phyloP scores from a whole-genome alignment of 495 filamentous ascomycete species.

The Daldinia vernicosa region DNA sequence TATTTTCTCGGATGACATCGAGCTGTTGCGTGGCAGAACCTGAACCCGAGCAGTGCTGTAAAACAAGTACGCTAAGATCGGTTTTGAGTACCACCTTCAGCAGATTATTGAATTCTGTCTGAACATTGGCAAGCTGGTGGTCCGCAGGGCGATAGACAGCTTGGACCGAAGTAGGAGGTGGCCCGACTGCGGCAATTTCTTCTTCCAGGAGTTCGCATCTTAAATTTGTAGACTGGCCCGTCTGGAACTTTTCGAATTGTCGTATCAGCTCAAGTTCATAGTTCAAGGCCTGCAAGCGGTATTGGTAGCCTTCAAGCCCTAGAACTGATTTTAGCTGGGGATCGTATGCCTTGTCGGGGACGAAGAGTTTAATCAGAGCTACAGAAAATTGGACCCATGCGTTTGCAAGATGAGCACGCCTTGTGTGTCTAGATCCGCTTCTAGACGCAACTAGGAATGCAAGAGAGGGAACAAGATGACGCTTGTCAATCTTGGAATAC shows the following conservation, averaged over 20 bases:
- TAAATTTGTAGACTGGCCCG: conserved; percentile 70
- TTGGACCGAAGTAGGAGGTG: conserved; percentile 60
- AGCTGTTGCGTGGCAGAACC: conserved; percentile 55
- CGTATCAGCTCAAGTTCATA: conserved; percentile 67
- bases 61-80: conserved; percentile 56
- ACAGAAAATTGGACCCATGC: conserved; percentile 74
- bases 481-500: conserved; percentile 43
- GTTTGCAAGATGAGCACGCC: conserved; percentile 50
- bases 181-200: conserved; percentile 69
- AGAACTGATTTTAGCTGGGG: conserved; percentile 81
- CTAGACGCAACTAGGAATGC: conserved; percentile 47
- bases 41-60: conserved; percentile 37
- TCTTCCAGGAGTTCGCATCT: conserved; percentile 67
- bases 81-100: conserved; percentile 70
- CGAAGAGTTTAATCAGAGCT: conserved; percentile 76
- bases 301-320: conserved; percentile 70
- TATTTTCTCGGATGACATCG: conserved; percentile 72
- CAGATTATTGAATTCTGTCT: conserved; percentile 82
- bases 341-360: conserved; percentile 86
- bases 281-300: conserved; percentile 62
- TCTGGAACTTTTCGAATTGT: conserved; percentile 71
- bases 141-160: conserved; percentile 72
- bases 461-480: conserved; percentile 54
- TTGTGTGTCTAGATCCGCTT: conserved; percentile 28
- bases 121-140: conserved; percentile 74